These are phyloP conservation scores for Botrytis deweyae DNA, from an alignment of 2,329 filamentous ascomycete genomes.

Conservation along the genomic window DNA sequence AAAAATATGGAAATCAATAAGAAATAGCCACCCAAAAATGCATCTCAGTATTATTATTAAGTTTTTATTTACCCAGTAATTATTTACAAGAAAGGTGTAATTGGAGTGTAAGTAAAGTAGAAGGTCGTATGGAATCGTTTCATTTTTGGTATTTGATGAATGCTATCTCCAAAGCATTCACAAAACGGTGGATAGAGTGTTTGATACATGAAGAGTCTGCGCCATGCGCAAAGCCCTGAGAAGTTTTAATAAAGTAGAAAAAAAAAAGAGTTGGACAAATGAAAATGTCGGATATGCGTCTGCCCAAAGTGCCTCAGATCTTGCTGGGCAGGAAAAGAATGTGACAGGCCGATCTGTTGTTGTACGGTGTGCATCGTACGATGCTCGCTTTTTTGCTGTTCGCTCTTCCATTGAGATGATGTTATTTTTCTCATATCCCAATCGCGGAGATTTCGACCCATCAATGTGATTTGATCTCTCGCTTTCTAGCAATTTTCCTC, in stretches of 20 bases:
- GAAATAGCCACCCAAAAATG: not conserved
- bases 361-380: slow-evolving; percentile 19
- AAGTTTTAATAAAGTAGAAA: slow-evolving; percentile 21
- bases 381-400: slow-evolving; percentile 10
- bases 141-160: slow-evolving; percentile 23
- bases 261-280: slow-evolving; percentile 34
- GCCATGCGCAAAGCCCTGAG: slow-evolving; percentile 28
- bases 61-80: slow-evolving; percentile 23
- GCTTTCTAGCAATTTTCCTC: slow-evolving; percentile 16
- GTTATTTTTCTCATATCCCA: slow-evolving; percentile 1
- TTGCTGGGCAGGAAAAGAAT: slow-evolving; percentile 23
- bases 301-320: slow-evolving; percentile 22
- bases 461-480: not conserved
- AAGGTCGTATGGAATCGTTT: slow-evolving; percentile 24
- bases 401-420: not conserved
- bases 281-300: slow-evolving; percentile 30
- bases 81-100: slow-evolving; percentile 23
- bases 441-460: slow-evolving; percentile 2
- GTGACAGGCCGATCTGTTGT: slow-evolving; percentile 29
- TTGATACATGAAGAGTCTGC: slow-evolving; percentile 33
- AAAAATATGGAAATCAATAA: not conserved
- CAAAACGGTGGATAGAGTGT: slow-evolving; percentile 27
- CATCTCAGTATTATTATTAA: slow-evolving; percentile 21
- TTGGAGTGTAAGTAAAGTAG: slow-evolving; percentile 12
- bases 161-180: slow-evolving; percentile 23